Evolutionary conservation across 1,284 basidiomycete species (phyloP).

Genomic region (Xanthoconium separans): DNA sequence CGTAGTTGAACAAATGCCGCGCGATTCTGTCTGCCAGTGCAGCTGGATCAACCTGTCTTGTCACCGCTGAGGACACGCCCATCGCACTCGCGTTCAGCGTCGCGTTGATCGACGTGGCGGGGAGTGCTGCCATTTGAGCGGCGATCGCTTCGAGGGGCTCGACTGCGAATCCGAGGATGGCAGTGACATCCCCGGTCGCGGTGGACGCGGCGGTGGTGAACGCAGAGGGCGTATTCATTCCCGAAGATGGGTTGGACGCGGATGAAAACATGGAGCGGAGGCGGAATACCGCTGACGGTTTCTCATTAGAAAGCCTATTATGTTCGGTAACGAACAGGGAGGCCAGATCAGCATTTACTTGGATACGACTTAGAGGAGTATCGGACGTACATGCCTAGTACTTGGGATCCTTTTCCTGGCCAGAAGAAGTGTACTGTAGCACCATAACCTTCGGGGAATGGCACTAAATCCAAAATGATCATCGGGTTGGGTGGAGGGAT

Average conservation of each 20-base stretch:
- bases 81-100: slow-evolving; percentile 19
- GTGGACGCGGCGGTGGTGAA: slow-evolving; percentile 44
- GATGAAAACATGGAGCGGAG: slow-evolving; percentile 68
- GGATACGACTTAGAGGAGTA: not conserved
- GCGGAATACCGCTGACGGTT: slow-evolving; percentile 90
- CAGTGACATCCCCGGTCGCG: slow-evolving; percentile 50
- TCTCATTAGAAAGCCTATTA: slow-evolving; percentile 86
- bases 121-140: slow-evolving; percentile 50
- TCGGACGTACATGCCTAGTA: slow-evolving; percentile 77
- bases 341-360: not conserved
- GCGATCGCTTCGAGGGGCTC: slow-evolving; percentile 64
- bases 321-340: not conserved
- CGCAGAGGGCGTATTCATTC: slow-evolving; percentile 51
- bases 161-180: slow-evolving; percentile 69
- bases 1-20: slow-evolving; percentile 80
- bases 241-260: slow-evolving; percentile 42
- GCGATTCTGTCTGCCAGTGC: slow-evolving; percentile 64
- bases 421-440: slow-evolving; percentile 89
- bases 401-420: slow-evolving; percentile 86
- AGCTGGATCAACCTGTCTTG: slow-evolving; percentile 35
- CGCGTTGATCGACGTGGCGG: slow-evolving; percentile 37
- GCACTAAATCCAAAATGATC: slow-evolving; percentile 42
- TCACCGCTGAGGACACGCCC: slow-evolving; percentile 1
- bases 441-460: slow-evolving; percentile 88
- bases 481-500: not conserved